Percentiles rank a stretch among this genome's conserved stretches.
phyloP scores from a whole-genome alignment of 2,329 filamentous ascomycete species.

The Aspergillus fijiensis region DNA sequence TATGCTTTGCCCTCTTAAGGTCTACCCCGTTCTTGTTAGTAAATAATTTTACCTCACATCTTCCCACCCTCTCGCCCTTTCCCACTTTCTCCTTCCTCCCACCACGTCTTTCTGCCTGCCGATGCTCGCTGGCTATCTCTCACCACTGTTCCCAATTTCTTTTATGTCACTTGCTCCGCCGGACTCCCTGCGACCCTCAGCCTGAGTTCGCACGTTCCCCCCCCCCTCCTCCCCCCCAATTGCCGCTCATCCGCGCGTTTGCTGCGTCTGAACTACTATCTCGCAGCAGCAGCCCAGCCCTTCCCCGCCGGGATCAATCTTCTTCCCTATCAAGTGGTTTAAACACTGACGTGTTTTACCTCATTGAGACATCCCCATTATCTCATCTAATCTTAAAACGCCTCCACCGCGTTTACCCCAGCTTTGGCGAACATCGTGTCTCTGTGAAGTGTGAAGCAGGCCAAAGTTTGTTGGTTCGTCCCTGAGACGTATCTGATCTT shows the following conservation, averaged over 20 bases:
- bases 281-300: conserved; percentile 3
- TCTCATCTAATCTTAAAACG: background rate
- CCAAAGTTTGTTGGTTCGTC: background rate
- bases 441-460: background rate
- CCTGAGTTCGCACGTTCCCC: conserved; percentile 41
- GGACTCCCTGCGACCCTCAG: conserved; percentile 18
- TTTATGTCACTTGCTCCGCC: conserved; percentile 40
- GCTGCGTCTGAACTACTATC: conserved; percentile 25
- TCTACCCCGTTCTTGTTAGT: conserved; percentile 38
- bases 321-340: conserved; percentile 6
- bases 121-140: conserved; percentile 29
- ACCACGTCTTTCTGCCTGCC: conserved; percentile 21
- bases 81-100: conserved; percentile 17
- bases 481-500: background rate
- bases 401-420: background rate
- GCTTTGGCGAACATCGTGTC: background rate
- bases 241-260: conserved; percentile 43
- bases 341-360: conserved; percentile 10
- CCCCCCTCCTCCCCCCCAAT: conserved; percentile 35
- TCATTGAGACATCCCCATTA: background rate
- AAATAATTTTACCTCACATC: conserved; percentile 44
- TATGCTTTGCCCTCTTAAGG: conserved; percentile 16
- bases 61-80: conserved; percentile 14
- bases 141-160: conserved; percentile 32
- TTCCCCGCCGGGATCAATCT: conserved; percentile 18